phyloP scores from a whole-genome alignment of 106 monocot species.

The Vanilla planifolia region DNA sequence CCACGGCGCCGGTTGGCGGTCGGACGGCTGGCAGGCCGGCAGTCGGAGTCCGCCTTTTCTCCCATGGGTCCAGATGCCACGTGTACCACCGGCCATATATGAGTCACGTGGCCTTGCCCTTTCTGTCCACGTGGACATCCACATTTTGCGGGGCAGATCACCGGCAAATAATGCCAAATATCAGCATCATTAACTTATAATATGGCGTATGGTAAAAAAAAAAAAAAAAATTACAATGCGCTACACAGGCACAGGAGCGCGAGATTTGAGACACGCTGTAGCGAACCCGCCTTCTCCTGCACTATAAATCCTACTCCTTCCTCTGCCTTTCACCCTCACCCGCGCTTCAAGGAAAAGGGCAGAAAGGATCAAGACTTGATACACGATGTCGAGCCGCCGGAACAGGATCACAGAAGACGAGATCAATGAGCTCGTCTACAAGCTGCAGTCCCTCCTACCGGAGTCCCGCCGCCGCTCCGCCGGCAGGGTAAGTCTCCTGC shows the following conservation, averaged over 20 bases:
- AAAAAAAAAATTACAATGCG: no score
- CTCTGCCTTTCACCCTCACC: neutral
- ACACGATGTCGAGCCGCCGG: neutral
- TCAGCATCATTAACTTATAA: neutral
- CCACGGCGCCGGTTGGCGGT: no score
- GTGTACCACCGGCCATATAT: neutral
- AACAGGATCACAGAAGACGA: slow-evolving; percentile 41
- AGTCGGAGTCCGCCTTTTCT: neutral
- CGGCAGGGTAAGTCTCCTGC: slow-evolving; percentile 27
- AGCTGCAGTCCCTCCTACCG: slow-evolving; percentile 69
- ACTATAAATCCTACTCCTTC: neutral
- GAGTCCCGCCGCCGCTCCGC: slow-evolving; percentile 42
- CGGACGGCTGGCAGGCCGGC: neutral
- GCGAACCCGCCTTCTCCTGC: neutral
- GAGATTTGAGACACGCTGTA: neutral
- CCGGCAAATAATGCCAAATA: neutral
- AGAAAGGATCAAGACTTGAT: neutral
- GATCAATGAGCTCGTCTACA: slow-evolving; percentile 70
- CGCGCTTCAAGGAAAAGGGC: neutral
- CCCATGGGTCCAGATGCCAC: neutral
- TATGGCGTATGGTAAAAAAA: neutral
- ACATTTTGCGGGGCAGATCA: neutral
- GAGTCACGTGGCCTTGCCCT: slow-evolving; percentile 2
- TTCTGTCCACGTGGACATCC: neutral
- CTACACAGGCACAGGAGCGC: neutral